Evolutionary conservation across 805 yeast genomes (phyloP).

Genomic region (Kuraishia ogatae): DNA sequence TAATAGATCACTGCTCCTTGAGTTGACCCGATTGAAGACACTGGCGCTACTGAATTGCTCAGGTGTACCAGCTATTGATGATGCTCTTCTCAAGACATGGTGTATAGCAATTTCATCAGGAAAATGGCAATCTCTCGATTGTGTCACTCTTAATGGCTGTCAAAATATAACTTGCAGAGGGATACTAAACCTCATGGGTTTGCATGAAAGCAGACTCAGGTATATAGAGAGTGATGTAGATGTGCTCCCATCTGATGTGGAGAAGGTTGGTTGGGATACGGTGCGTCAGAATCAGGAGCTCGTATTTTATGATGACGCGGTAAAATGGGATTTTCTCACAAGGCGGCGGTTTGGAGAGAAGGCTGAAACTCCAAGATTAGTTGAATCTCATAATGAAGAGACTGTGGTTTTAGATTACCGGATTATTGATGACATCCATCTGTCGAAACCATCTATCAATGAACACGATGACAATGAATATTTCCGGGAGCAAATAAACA

Average conservation of each 20-base stretch:
- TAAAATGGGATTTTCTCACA: background rate
- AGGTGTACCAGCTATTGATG: constrained; percentile 7
- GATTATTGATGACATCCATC: background rate
- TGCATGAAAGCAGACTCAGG: background rate
- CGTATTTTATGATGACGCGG: background rate
- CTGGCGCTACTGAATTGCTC: constrained; percentile 5
- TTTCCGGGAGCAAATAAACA: background rate
- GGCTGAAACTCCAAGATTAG: no score
- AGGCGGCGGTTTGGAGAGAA: background rate
- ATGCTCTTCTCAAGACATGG: constrained; percentile 15
- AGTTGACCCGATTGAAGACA: constrained; percentile 4
- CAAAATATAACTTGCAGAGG: background rate
- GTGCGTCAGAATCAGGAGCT: background rate
- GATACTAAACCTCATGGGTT: background rate
- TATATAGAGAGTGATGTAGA: background rate
- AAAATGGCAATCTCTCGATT: constrained; percentile 12
- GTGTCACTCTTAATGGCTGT: background rate
- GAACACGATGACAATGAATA: background rate
- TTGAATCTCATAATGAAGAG: background rate
- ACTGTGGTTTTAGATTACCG: background rate
- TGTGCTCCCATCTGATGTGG: background rate
- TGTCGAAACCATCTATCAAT: background rate
- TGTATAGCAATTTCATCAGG: constrained; percentile 15
- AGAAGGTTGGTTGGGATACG: background rate
- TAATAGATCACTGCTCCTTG: background rate